Base-by-base conservation (phyloP, 306 rosid species). In the Quercus variabilis region DNA sequence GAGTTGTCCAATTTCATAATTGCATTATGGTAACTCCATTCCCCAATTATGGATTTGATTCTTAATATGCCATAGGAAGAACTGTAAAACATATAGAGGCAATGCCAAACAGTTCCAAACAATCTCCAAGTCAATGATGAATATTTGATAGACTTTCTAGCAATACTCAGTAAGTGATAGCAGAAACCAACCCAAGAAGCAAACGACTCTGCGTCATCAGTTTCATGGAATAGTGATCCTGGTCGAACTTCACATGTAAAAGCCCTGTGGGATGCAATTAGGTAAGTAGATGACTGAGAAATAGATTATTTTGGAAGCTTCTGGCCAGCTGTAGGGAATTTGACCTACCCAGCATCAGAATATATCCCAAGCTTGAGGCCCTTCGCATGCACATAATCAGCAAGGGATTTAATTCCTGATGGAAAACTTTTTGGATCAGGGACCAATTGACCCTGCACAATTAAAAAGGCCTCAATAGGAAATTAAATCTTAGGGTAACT, bases 191-290 rank as follows among this genome's bases (percentile, higher is more conserved):
- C 99, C 99, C 99, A 95, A 76, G 97, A 95, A 73, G 98, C 96
- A 86, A 95, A 93, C 67, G 80, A 59, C 67, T 89, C 78, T 25
- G 99, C 99, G 63, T 95, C 99, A 56, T 80, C 94, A 63, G 35
- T 78, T 90, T 95, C 99, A 84, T 89, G 92, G 82, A 72, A 84
- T 80, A 95, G 87, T 18, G 99, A 95, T 51, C 99, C 99, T 21
- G 98, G 98, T 81, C 96, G 98, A 79, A 90, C 97, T 92, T 95
- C 91, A 84, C 99, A 95, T 35, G 99, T 95, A 78, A 88, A 95
- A 55, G 1, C 43, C 91, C 99, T 95, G 73, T 26, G 74, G 74
- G 35, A 56, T 83, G 80, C 73, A 90, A 75, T 78, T 25, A 56
- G 76, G 41, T 74, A 55, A 33, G n/a, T 86, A 80, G 73, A 74